phyloP scores from a whole-genome alignment of 2,329 filamentous ascomycete genomes.

The Alternaria arbusti region DNA sequence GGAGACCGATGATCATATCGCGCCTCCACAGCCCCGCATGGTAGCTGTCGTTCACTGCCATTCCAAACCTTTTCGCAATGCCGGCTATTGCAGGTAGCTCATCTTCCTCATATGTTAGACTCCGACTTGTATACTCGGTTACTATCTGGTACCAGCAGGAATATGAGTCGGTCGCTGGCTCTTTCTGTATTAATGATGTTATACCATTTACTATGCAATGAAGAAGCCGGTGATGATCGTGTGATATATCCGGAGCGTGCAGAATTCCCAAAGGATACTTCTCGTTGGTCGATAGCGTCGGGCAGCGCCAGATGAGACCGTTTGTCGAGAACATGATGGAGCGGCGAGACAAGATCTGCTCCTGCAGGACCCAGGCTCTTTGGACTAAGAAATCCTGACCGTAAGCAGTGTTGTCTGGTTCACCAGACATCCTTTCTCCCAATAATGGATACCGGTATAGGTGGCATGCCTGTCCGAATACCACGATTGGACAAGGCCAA shows the following conservation, averaged over 20 bases:
- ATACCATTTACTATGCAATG: neutral
- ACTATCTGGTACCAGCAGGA: neutral
- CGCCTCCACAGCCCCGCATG: neutral
- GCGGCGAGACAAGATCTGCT: neutral
- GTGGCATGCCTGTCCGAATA: neutral
- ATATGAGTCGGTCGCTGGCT: fast-evolving
- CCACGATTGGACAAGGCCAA: neutral
- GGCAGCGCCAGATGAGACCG: neutral
- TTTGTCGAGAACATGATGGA: neutral
- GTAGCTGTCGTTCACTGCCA: fast-evolving
- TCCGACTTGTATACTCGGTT: fast-evolving
- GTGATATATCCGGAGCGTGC: fast-evolving
- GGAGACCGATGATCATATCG: neutral
- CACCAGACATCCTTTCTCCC: no score
- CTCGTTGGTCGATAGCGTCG: neutral
- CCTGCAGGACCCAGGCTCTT: neutral
- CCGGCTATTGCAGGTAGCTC: neutral
- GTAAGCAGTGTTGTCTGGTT: no score
- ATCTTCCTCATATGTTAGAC: neutral
- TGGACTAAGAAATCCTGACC: no score
- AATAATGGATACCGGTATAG: neutral
- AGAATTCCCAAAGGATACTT: neutral
- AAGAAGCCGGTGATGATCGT: fast-evolving
- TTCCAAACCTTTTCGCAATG: neutral
- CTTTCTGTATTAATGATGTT: fast-evolving